A percentile compares a stretch with the other conserved stretches of the same genome.
Conservation (phyloP, 176 grass and related monocot species). For the Musa schizocarpa region DNA sequence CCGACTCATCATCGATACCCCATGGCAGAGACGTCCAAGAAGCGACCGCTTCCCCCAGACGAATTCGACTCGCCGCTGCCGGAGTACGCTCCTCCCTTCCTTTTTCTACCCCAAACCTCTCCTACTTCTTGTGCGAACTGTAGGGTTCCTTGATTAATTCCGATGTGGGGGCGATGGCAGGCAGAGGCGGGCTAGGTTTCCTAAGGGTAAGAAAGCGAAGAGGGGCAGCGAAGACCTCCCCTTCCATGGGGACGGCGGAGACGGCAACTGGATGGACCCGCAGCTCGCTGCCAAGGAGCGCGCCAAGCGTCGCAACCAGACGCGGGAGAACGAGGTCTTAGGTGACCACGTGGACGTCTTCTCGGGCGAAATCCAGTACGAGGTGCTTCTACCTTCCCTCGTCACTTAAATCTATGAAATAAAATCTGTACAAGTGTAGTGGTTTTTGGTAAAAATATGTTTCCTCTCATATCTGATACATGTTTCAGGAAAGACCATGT, state of each 20-base stretch:
- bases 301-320: conserved; percentile 49
- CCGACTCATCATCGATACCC: neutral
- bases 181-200: conserved; percentile 66
- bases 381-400: conserved; percentile 31
- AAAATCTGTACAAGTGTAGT: too few relatives aligned
- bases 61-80: neutral
- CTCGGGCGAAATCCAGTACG: conserved; percentile 61
- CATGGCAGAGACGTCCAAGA: conserved; percentile 3
- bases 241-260: conserved; percentile 8
- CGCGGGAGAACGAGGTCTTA: conserved; percentile 32
- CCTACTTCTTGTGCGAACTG: neutral
- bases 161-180: conserved; percentile 17
- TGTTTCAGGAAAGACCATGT: too few relatives aligned
- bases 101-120: neutral
- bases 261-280: conserved; percentile 51
- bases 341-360: conserved; percentile 24
- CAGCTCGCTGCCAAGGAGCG: conserved; percentile 51
- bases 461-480: neutral
- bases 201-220: conserved; percentile 88
- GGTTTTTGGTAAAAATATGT: neutral
- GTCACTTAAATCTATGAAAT: neutral
- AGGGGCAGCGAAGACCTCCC: conserved; percentile 13
- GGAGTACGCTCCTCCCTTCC: neutral
- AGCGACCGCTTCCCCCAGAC: neutral
- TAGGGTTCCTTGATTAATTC: neutral